phyloP scores from a whole-genome alignment of 768 basidiomycete species.

The Lyophyllum decastes region DNA sequence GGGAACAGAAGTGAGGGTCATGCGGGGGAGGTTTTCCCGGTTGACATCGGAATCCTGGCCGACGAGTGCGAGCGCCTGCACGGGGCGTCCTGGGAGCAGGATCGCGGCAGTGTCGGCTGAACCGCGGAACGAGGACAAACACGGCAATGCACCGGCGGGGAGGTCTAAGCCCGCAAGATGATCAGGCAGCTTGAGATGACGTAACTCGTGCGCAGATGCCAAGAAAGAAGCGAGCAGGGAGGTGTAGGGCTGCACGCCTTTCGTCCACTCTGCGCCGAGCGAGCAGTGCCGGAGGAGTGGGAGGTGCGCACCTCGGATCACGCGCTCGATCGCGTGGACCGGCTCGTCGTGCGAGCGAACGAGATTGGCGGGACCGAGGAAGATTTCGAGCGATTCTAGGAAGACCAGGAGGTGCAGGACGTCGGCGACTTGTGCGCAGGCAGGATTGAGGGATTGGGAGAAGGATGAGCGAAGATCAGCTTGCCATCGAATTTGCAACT shows the following conservation, averaged over 20 bases:
- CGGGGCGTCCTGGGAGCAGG: slow-evolving; percentile 62
- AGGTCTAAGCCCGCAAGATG: slow-evolving; percentile 43
- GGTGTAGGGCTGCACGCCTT: slow-evolving; percentile 43
- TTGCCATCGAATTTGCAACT: slow-evolving; percentile 58
- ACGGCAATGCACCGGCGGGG: slow-evolving; percentile 44
- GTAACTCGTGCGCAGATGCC: slow-evolving; percentile 38
- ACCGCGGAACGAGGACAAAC: slow-evolving; percentile 59
- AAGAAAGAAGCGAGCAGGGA: slow-evolving; percentile 44
- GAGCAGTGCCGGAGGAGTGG: slow-evolving; percentile 41
- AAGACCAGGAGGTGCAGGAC: slow-evolving; percentile 35
- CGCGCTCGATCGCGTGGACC: slow-evolving; percentile 49
- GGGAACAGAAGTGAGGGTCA: slow-evolving; percentile 49
- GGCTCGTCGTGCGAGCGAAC: slow-evolving; percentile 12
- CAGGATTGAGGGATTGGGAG: slow-evolving; percentile 32
- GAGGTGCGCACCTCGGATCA: slow-evolving; percentile 38
- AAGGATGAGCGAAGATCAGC: slow-evolving; percentile 32
- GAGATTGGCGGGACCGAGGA: slow-evolving; percentile 47
- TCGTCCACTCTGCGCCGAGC: slow-evolving; percentile 46
- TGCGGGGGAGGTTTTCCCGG: slow-evolving; percentile 48
- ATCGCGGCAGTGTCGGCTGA: slow-evolving; percentile 57
- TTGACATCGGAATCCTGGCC: slow-evolving; percentile 59
- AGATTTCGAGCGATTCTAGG: slow-evolving; percentile 59
- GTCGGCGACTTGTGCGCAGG: slow-evolving; percentile 41
- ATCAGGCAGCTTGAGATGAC: slow-evolving; percentile 49
- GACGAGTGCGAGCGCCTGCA: slow-evolving; percentile 54